phyloP scores from a whole-genome alignment of 2,329 filamentous ascomycete genomes.

The Aspergillus transmontanensis region DNA sequence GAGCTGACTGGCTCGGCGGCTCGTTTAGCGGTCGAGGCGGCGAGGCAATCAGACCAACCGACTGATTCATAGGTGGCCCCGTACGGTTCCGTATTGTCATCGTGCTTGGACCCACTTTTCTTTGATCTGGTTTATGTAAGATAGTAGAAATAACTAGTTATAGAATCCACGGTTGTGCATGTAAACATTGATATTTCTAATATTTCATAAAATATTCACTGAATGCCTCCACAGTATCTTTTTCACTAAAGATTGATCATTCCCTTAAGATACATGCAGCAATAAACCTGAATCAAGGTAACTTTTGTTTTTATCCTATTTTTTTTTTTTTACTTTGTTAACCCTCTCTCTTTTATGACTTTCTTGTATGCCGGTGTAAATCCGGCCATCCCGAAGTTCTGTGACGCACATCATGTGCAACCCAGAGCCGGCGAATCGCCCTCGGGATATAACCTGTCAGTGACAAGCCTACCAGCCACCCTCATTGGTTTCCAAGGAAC shows the following conservation, averaged over 20 bases:
- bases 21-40: slow-evolving; percentile 21
- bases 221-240: not conserved
- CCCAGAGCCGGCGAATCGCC: slow-evolving; percentile 19
- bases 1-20: slow-evolving; percentile 29
- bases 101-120: slow-evolving; percentile 21
- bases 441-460: slow-evolving; percentile 17
- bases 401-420: slow-evolving; percentile 26
- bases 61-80: slow-evolving; percentile 6
- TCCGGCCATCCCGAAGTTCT: slow-evolving; percentile 27
- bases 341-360: not conserved
- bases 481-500: slow-evolving; percentile 15
- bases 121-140: slow-evolving; percentile 9
- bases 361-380: slow-evolving; percentile 3
- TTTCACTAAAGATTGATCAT: not conserved
- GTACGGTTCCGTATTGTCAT: slow-evolving; percentile 21
- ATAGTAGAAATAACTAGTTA: not conserved
- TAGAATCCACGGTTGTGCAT: not conserved
- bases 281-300: not conserved
- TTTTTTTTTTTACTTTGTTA: not conserved
- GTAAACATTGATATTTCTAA: not conserved
- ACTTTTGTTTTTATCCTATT: not conserved
- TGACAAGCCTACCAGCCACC: slow-evolving; percentile 18
- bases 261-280: not conserved
- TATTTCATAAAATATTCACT: not conserved
- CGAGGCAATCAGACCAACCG: slow-evolving; percentile 21